A percentile compares a stretch with the other conserved stretches of the same genome.
phyloP scores from a whole-genome alignment of 371 early-diverging fungal species.

The Mucor mucedo region DNA sequence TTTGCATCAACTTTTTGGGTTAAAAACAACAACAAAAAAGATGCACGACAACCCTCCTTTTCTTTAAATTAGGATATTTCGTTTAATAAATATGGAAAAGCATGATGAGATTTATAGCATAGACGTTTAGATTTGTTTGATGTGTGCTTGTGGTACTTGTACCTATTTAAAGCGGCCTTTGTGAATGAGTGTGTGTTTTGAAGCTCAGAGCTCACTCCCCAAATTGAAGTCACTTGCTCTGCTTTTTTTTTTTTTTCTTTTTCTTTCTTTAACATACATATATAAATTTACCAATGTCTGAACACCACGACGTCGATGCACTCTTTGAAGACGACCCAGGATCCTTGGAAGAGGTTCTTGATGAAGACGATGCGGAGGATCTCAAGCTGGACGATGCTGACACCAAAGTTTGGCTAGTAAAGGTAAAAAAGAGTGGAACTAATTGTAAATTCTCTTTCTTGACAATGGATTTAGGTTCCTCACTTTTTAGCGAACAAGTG shows the following conservation, averaged over 20 bases:
- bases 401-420: constrained; percentile 73
- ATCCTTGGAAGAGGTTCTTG: constrained; percentile 50
- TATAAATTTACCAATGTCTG: constrained; percentile 26
- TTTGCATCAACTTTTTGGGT: constrained; percentile 67
- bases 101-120: not conserved
- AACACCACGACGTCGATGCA: constrained; percentile 54
- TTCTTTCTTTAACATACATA: constrained; percentile 1
- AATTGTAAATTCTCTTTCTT: not conserved
- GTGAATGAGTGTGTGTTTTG: not conserved
- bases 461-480: constrained; percentile 57
- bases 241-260: not conserved
- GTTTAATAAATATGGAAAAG: not conserved
- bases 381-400: constrained; percentile 70
- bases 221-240: not conserved
- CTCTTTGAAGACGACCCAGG: constrained; percentile 70
- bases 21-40: constrained; percentile 14
- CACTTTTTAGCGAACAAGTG: constrained; percentile 86
- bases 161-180: not conserved
- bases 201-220: too few relatives aligned
- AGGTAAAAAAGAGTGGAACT: not conserved
- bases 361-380: constrained; percentile 77
- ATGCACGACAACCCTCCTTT: too few relatives aligned
- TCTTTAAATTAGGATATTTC: not conserved
- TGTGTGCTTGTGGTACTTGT: too few relatives aligned
- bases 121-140: too few relatives aligned